Evolutionary conservation across 1,284 basidiomycete species (phyloP), one percentile per base, ranked within the genome.

Genomic region (Anthracocystis setariae): DNA sequence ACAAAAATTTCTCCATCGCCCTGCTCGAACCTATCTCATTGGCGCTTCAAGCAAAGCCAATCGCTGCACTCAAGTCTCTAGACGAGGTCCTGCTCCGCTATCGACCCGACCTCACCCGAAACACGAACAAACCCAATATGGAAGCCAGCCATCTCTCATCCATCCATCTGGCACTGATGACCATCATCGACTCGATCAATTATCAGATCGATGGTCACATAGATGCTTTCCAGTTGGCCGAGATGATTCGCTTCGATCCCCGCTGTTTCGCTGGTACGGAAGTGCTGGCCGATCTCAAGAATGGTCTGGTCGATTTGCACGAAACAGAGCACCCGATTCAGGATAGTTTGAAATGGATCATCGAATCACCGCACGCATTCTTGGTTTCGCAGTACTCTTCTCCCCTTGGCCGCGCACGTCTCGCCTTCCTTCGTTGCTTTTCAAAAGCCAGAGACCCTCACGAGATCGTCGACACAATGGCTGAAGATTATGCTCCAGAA

Each of bases 131-230:
- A 2, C 7, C 32, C 3, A 17, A 24, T 25, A 7, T 18, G 9
- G 32, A 33, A 8, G n/a, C 18, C 33, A 45, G 42, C 17, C 29
- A 52, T 32, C 37, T 67, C 18, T 53, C 52, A 5, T 48, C 53
- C 15, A 57, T 67, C 43, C 44, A 57, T 13, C 25, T 47, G 27
- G 40, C 65, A 4, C 24, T 67, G 24, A 40, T 24, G 13, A 61
- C 65, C 40, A 61, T 67, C 38, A n/a, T 53, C 25, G 58, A 67
- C 29, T 67, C 65, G 29, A 37, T 61, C 48, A 44, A 56, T 32
- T 67, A 57, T 21, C 47, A 67, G 39, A n/a, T 54, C 23, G 35
- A 47, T 17, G 48, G 58, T 18, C 58, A 15, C 17, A 12, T 37
- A 2, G 21, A 37, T 17, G 23, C 9, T 10, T 9, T 17, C 4